Conservation (phyloP, 176 grass and related monocot species). For the Carex littledalei region DNA sequence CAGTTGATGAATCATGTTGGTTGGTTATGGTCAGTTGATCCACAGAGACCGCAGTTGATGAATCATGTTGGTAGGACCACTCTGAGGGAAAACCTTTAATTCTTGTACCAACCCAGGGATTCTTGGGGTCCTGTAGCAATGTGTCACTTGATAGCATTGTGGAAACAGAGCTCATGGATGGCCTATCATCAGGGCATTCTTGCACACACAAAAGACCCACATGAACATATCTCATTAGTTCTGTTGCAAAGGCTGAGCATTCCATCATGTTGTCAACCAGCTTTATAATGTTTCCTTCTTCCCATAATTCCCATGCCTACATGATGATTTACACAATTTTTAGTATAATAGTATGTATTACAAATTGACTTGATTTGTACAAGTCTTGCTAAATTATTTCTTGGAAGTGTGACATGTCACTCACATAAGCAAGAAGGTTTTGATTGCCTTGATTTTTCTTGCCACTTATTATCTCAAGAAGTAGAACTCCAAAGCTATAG, state of each 20-base stretch:
- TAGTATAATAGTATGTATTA: background rate
- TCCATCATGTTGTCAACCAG: too few relatives aligned
- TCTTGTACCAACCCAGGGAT: constrained; percentile 25
- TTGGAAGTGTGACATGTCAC: background rate
- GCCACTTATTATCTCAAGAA: constrained; percentile 42
- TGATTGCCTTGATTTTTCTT: constrained; percentile 26
- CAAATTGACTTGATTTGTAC: background rate
- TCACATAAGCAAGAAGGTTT: constrained; percentile 47
- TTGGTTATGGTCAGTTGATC: constrained; percentile 14
- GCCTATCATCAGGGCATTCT: constrained; percentile 12
- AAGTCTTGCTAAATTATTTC: background rate
- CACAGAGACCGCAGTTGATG: background rate
- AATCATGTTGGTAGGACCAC: background rate
- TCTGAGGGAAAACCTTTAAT: background rate
- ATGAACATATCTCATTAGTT: background rate
- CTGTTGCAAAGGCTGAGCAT: background rate
- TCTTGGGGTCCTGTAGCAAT: constrained; percentile 26
- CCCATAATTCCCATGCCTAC: constrained; percentile 21
- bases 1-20: background rate
- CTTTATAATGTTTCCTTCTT: background rate
- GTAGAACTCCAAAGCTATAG: constrained; percentile 53
- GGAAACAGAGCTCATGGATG: background rate
- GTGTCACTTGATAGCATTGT: constrained; percentile 2
- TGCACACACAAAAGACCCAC: constrained; percentile 15
- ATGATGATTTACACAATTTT: background rate